Percentiles rank a stretch among this genome's conserved stretches.
These are phyloP conservation scores for Firmiana major DNA, from an alignment of 345 rosid genomes.

Conservation along the genomic window DNA sequence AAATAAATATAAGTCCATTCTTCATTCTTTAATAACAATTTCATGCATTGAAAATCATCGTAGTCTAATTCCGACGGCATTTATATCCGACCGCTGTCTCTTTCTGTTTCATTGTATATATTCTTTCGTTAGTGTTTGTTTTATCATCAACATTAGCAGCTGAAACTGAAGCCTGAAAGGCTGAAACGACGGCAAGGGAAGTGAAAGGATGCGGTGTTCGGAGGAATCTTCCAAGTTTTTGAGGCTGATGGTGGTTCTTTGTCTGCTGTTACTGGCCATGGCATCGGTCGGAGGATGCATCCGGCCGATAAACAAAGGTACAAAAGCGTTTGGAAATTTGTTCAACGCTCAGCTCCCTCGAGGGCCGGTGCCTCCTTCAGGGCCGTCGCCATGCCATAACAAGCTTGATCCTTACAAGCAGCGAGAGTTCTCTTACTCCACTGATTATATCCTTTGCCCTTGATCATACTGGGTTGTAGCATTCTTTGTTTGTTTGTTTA, in stretches of 20 bases:
- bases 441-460: slow-evolving; percentile 10
- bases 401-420: slow-evolving; percentile 25
- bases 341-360: slow-evolving; percentile 37
- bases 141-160: neutral
- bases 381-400: slow-evolving; percentile 54
- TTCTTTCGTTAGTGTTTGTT: neutral
- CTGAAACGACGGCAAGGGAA: neutral
- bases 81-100: neutral
- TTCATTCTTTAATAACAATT: neutral
- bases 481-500: too few relatives aligned
- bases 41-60: neutral
- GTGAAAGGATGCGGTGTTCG: neutral
- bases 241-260: neutral
- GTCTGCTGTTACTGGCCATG: neutral
- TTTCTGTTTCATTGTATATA: neutral
- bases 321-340: neutral
- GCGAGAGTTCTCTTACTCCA: slow-evolving; percentile 10
- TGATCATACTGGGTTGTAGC: neutral
- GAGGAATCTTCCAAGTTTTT: neutral
- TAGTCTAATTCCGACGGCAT: neutral
- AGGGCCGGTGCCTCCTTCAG: slow-evolving; percentile 63
- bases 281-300: slow-evolving; percentile 22
- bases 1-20: neutral
- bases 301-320: slow-evolving; percentile 9
- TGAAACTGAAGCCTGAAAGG: neutral